Evolutionary conservation across 495 filamentous ascomycete genomes (phyloP), one percentile per base, ranked within the genome.

Genomic region (Terfezia boudieri): DNA sequence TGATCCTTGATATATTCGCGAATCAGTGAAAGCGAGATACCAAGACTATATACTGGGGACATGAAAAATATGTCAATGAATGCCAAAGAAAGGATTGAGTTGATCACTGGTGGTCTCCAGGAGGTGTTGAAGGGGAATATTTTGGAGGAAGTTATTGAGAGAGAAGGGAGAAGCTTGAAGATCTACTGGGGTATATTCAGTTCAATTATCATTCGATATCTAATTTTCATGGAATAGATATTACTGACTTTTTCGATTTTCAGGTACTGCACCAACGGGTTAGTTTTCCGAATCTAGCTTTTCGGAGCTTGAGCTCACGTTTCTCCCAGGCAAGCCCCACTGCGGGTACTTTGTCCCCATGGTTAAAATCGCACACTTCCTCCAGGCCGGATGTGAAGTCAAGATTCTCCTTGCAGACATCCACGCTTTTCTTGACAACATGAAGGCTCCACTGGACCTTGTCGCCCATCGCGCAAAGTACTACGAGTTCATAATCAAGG

Each of bases 121-220:
- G 90, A 98, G 71, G 69, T 89, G 37, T 75, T 98, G 50, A 86
- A 88, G 59, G 78, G 77, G 22, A 86, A 94, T 61, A 79, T 95
- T 51, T 82, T 96, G 56, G 81, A 90, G 64, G 71, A 76, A 55
- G 71, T 81, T 53, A 68, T 95, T 51, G 65, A 79, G 36, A 76
- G 77, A 10, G 73, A 90, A 65, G 76, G 81, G n/a, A 71, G 79
- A 10, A 75, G 79, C 26, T 74, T 82, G 14, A 74, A 74, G 49
- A 75, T 94, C 62, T 95, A 95, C 76, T 94, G 84, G 85, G 88
- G 83, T 78, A 67, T 37, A 64, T 60, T 10, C 20, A 20, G 6
- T 37, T 53, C 22, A 6, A 43, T 8, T 52, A 20, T 20, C 38
- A 49, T 57, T 12, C 51, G 8, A 20, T 46, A 46, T 14, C 8